A percentile compares a stretch with the other conserved stretches of the same genome.
Evolutionary conservation across 2,329 filamentous ascomycete genomes (phyloP).

Genomic region (Didymella glomerata): DNA sequence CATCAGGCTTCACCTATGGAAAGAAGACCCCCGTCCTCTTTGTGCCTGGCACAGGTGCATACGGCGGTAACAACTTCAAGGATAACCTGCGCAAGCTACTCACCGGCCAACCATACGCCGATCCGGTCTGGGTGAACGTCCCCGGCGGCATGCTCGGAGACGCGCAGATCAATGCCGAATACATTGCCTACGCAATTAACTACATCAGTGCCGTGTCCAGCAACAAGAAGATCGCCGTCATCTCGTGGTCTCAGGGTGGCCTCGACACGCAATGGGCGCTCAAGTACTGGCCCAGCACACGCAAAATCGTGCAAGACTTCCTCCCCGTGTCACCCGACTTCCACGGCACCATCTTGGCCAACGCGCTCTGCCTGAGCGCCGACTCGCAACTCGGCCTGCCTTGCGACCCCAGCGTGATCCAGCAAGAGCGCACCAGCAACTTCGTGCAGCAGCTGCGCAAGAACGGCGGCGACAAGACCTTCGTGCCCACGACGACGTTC

Average conservation of each 20-base stretch:
- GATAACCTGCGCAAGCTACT: constrained; percentile 62
- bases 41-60: constrained; percentile 62
- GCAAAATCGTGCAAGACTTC: constrained; percentile 58
- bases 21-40: constrained; percentile 61
- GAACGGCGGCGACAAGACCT: constrained; percentile 60
- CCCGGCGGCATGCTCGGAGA: constrained; percentile 59
- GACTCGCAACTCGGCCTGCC: constrained; percentile 34
- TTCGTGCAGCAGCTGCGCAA: constrained; percentile 56
- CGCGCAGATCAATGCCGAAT: constrained; percentile 62
- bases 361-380: constrained; percentile 32
- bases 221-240: constrained; percentile 41
- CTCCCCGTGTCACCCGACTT: constrained; percentile 64
- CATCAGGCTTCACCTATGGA: constrained; percentile 55
- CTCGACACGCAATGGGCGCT: constrained; percentile 65
- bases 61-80: constrained; percentile 56
- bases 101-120: constrained; percentile 31
- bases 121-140: constrained; percentile 64
- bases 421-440: constrained; percentile 58
- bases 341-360: constrained; percentile 56
- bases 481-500: constrained; percentile 64
- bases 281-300: constrained; percentile 65
- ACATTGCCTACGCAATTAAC: constrained; percentile 66
- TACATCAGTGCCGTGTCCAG: constrained; percentile 59
- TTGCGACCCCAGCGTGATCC: constrained; percentile 54
- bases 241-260: constrained; percentile 66